These are phyloP conservation scores for Astraeus odoratus DNA, from an alignment of 768 basidiomycete genomes.

Conservation along the genomic window DNA sequence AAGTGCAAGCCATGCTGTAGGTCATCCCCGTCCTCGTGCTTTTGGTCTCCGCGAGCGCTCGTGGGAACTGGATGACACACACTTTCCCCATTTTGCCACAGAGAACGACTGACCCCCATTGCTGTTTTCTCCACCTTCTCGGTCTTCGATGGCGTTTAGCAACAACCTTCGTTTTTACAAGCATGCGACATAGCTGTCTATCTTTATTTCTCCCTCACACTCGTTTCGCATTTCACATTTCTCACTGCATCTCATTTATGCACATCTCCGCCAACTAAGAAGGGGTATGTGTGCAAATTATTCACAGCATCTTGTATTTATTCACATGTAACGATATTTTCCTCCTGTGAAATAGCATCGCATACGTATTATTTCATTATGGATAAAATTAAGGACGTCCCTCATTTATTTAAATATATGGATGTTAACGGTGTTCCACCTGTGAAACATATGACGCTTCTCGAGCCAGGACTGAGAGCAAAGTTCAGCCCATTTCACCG, in stretches of 20 bases:
- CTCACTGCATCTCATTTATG: too few species aligned
- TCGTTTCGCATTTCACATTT: too few species aligned
- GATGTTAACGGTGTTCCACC: too few species aligned
- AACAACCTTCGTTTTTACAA: not conserved
- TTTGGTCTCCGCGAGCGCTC: not conserved
- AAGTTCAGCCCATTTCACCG: not conserved
- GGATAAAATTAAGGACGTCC: too few species aligned
- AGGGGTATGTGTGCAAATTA: not conserved
- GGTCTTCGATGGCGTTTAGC: not conserved
- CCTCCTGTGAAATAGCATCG: not conserved
- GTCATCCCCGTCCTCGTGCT: slow-evolving; percentile 1
- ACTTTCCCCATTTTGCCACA: not conserved
- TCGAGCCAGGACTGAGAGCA: not conserved
- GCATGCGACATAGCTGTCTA: not conserved
- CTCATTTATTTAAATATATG: too few species aligned
- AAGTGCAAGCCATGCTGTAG: slow-evolving; percentile 39
- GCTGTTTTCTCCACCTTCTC: not conserved
- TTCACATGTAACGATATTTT: not conserved
- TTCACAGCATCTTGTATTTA: not conserved
- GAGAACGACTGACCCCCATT: not conserved
- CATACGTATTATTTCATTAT: not conserved
- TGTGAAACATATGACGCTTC: not conserved
- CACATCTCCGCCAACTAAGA: not conserved
- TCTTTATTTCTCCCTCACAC: too few species aligned
- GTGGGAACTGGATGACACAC: not conserved